Evolutionary conservation across 129 eudicot species (phyloP).

Genomic region (Daucus carota): DNA sequence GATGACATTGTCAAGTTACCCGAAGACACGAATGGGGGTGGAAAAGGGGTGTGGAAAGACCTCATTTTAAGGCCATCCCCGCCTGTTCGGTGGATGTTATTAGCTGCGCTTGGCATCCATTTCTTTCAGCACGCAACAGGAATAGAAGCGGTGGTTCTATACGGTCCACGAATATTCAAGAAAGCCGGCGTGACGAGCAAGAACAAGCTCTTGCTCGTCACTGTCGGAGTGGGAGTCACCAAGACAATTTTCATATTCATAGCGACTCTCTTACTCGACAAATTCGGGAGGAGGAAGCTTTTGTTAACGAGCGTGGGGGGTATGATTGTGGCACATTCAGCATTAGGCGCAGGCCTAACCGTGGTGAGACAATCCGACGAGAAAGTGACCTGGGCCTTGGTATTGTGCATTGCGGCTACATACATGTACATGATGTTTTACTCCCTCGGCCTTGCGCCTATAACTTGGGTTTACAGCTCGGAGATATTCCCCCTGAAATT

Average conservation of each 20-base stretch:
- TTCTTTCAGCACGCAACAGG: conserved; percentile 85
- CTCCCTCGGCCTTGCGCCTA: conserved; percentile 60
- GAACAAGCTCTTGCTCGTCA: conserved; percentile 44
- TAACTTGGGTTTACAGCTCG: conserved; percentile 75
- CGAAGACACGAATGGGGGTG: conserved; percentile 22
- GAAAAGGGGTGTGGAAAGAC: conserved; percentile 58
- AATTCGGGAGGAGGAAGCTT: conserved; percentile 53
- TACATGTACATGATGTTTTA: conserved; percentile 47
- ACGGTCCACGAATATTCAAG: conserved; percentile 57
- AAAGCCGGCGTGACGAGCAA: conserved; percentile 46
- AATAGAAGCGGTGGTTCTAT: conserved; percentile 64
- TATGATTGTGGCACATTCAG: conserved; percentile 37
- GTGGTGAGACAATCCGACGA: conserved; percentile 32
- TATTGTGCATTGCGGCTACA: conserved; percentile 38
- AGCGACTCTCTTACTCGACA: conserved; percentile 61
- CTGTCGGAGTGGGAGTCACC: conserved; percentile 61
- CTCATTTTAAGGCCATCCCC: conserved; percentile 53
- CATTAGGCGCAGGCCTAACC: conserved; percentile 52
- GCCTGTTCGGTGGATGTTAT: conserved; percentile 47
- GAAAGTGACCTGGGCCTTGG: conserved; percentile 48
- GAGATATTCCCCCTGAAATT: conserved; percentile 67
- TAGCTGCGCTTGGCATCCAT: conserved; percentile 73
- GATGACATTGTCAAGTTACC: conserved; percentile 32
- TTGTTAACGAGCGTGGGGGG: conserved; percentile 56
- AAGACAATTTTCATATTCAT: conserved; percentile 33